These are phyloP conservation scores for Acacia acuminata DNA, from an alignment of 306 rosid species.

Conservation along the genomic window DNA sequence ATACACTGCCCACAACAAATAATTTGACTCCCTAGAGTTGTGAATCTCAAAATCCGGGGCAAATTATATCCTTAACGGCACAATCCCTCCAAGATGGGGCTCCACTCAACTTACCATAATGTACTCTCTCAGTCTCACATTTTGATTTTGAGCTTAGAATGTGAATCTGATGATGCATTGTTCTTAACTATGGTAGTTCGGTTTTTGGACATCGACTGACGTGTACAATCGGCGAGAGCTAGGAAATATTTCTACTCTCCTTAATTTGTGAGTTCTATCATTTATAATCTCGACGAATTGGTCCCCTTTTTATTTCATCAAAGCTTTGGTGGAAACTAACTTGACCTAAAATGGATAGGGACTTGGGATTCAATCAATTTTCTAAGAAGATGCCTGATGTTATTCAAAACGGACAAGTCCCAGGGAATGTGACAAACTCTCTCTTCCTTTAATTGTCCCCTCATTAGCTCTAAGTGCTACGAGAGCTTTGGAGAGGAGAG, in stretches of 20 bases:
- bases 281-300: neutral
- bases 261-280: constrained; percentile 57
- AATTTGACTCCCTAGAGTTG: no score
- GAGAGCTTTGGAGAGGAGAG: no score
- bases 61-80: constrained; percentile 59
- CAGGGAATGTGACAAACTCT: constrained; percentile 37
- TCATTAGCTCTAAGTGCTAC: neutral
- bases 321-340: neutral
- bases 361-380: constrained; percentile 54
- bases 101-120: constrained; percentile 40
- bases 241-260: constrained; percentile 62
- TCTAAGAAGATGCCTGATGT: constrained; percentile 64
- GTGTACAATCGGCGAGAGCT: constrained; percentile 46
- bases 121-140: constrained; percentile 27
- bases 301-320: neutral
- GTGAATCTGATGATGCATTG: constrained; percentile 14
- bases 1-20: no score
- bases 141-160: neutral
- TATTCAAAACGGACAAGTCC: constrained; percentile 62
- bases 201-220: constrained; percentile 57
- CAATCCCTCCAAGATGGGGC: constrained; percentile 68
- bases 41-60: no score
- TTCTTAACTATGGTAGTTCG: neutral
- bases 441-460: no score
- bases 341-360: constrained; percentile 43